phyloP scores from a whole-genome alignment of 768 basidiomycete species.

The Holtermannia corniformis region DNA sequence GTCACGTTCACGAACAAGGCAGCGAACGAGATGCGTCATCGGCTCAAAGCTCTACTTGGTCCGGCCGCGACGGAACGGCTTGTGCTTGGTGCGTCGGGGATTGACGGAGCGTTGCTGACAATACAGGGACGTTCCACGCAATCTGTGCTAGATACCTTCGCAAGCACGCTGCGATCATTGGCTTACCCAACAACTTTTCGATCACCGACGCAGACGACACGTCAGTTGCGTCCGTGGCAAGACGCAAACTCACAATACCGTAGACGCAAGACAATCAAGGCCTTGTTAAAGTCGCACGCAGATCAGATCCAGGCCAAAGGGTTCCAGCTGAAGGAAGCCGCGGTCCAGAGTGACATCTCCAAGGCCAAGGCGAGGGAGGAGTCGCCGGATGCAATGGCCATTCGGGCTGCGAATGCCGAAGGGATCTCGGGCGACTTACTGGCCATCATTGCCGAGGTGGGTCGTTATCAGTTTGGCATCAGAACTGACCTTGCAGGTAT shows the following conservation, averaged over 20 bases:
- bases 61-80: slow-evolving; percentile 50
- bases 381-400: slow-evolving; percentile 47
- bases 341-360: slow-evolving; percentile 57
- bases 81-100: slow-evolving; percentile 42
- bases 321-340: slow-evolving; percentile 49
- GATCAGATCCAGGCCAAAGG: slow-evolving; percentile 47
- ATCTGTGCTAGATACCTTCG: slow-evolving; percentile 65
- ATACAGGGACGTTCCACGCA: slow-evolving; percentile 70
- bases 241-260: slow-evolving; percentile 3
- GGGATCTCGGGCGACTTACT: slow-evolving; percentile 21
- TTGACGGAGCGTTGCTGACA: slow-evolving; percentile 7
- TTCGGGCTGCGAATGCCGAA: slow-evolving; percentile 24
- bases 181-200: slow-evolving; percentile 63
- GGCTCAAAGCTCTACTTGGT: slow-evolving; percentile 61
- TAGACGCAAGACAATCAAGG: slow-evolving; percentile 59
- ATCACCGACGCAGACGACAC: slow-evolving; percentile 74
- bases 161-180: slow-evolving; percentile 52
- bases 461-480: slow-evolving; percentile 7
- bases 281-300: slow-evolving; percentile 53
- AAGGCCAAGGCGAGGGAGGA: slow-evolving; percentile 59
- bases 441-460: slow-evolving; percentile 33
- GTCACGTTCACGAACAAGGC: slow-evolving; percentile 86
- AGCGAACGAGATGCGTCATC: slow-evolving; percentile 71
- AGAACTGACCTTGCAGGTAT: slow-evolving; percentile 43
- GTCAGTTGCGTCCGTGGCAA: slow-evolving; percentile 45